Percentiles rank a stretch among this genome's conserved stretches.
phyloP scores from a whole-genome alignment of 768 basidiomycete genomes.

The Hebeloma cylindrosporum region DNA sequence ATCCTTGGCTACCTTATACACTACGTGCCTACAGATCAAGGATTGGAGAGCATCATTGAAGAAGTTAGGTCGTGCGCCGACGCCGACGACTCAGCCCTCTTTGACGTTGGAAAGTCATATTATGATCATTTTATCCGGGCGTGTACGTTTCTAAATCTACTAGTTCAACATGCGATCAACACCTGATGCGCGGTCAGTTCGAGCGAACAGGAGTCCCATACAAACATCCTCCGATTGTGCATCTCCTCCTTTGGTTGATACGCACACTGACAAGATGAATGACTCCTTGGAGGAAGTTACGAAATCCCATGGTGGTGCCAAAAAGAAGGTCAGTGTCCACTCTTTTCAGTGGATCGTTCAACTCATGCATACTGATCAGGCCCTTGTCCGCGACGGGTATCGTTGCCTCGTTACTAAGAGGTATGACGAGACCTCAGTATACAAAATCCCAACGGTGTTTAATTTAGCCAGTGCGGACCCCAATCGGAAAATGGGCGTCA shows the following conservation, averaged over 20 bases:
- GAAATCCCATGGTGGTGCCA: constrained; percentile 19
- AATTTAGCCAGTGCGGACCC: neutral
- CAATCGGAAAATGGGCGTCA: neutral
- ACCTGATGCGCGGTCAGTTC: constrained; percentile 17
- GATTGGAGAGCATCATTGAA: constrained; percentile 12
- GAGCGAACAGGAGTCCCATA: constrained; percentile 14
- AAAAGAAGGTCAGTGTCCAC: constrained; percentile 8
- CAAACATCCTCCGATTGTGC: constrained; percentile 19
- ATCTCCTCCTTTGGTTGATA: constrained; percentile 26
- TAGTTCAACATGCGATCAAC: constrained; percentile 5
- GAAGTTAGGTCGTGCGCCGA: constrained; percentile 15
- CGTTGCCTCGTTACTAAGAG: neutral
- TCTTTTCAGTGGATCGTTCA: neutral
- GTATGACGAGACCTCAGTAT: neutral
- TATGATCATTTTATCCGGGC: constrained; percentile 27
- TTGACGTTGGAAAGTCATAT: constrained; percentile 25
- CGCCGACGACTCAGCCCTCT: constrained; percentile 16
- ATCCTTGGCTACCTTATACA: constrained; percentile 27
- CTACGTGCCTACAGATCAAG: constrained; percentile 16
- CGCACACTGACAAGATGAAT: constrained; percentile 23
- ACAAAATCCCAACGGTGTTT: too few relatives aligned
- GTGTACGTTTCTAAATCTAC: constrained; percentile 21
- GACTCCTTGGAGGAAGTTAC: constrained; percentile 17
- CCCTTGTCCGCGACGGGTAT: neutral
- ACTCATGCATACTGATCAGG: constrained; percentile 2